A percentile compares a stretch with the other conserved stretches of the same genome.
Conservation (phyloP, 1,139 yeast species). For the Hansenula lynferdii region DNA sequence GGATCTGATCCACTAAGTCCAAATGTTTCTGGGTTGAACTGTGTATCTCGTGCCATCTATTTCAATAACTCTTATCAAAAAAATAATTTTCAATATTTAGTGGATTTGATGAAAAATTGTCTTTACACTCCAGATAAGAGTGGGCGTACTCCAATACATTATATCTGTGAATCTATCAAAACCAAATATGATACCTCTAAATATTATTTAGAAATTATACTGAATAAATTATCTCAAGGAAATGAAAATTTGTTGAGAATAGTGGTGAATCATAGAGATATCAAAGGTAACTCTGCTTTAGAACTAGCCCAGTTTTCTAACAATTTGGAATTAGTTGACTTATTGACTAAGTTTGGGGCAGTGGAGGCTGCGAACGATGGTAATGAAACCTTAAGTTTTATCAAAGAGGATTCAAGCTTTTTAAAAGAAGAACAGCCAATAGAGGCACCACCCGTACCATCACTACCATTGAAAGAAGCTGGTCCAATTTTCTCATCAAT, state of each 20-base stretch:
- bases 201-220: slow-evolving; percentile 35
- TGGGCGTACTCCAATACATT: slow-evolving; percentile 72
- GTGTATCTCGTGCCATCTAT: slow-evolving; percentile 75
- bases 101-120: slow-evolving; percentile 67
- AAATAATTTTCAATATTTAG: slow-evolving; percentile 65
- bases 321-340: slow-evolving; percentile 34
- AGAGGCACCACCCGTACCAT: slow-evolving; percentile 11
- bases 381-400: not conserved
- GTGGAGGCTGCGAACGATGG: slow-evolving; percentile 23
- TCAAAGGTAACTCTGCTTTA: slow-evolving; percentile 62
- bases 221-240: slow-evolving; percentile 30
- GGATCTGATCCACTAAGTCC: slow-evolving; percentile 78
- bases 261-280: slow-evolving; percentile 65
- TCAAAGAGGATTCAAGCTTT: not conserved
- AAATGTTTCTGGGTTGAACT: slow-evolving; percentile 76
- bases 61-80: slow-evolving; percentile 87
- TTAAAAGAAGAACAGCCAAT: slow-evolving; percentile 1
- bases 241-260: slow-evolving; percentile 47
- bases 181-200: slow-evolving; percentile 38
- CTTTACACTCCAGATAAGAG: slow-evolving; percentile 66
- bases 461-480: slow-evolving; percentile 18
- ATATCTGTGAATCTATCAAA: slow-evolving; percentile 55
- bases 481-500: slow-evolving; percentile 22
- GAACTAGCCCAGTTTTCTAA: slow-evolving; percentile 47
- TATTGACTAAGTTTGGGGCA: slow-evolving; percentile 41